These are phyloP conservation scores for Paracorniculantispora psalliotae DNA, from an alignment of 2,329 filamentous ascomycete species.

Conservation along the genomic window DNA sequence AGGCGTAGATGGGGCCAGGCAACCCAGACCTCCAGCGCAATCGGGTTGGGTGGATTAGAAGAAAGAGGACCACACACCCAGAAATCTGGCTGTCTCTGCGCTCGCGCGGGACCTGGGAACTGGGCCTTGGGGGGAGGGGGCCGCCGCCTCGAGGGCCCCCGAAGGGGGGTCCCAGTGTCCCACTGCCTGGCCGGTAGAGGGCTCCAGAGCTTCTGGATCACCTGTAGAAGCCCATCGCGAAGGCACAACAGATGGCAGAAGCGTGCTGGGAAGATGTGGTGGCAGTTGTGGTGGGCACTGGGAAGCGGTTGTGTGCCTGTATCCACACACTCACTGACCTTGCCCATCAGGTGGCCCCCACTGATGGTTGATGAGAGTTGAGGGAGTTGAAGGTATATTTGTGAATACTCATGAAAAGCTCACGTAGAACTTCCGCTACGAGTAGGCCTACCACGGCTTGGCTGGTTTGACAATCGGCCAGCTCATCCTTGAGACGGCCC, in stretches of 20 bases:
- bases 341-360: not conserved
- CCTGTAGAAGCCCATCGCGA: constrained; percentile 3
- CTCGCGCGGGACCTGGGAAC: no score
- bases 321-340: not conserved
- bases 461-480: not conserved
- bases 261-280: constrained; percentile 7
- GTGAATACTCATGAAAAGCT: not conserved
- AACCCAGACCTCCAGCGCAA: constrained; percentile 9
- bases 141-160: no score
- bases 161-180: no score
- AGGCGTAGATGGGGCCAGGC: not conserved
- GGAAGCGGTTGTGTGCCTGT: not conserved
- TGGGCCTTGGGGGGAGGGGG: not conserved
- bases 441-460: not conserved
- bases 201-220: constrained; percentile 6
- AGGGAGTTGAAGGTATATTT: not conserved
- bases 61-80: not conserved
- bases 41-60: constrained; percentile 6
- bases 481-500: constrained; percentile 2
- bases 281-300: not conserved
- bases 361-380: not conserved
- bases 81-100: constrained; percentile 2
- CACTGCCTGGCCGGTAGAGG: not conserved
- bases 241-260: constrained; percentile 5
- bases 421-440: no score